Base-by-base conservation (phyloP, 2,329 filamentous ascomycete genomes). In the Colletotrichum nymphaeae region DNA sequence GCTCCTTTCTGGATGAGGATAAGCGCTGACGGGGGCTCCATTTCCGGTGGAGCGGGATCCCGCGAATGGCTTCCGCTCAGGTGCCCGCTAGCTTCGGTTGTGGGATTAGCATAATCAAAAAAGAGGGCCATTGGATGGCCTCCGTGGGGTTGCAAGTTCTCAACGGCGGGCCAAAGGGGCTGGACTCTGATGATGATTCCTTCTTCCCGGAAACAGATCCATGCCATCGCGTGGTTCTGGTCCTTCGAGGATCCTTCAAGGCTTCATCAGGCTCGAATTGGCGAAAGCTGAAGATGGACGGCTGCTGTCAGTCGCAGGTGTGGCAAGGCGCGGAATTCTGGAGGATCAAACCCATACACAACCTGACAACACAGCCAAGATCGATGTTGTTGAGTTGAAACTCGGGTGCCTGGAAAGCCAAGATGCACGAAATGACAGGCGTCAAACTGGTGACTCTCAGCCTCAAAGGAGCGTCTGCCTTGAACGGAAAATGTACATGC, bases 11-110 rank as follows among this genome's bases (percentile, higher is more conserved):
- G 8, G 16, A n/a, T 56, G 35, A 14, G 70, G 65, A n/a, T 60
- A 73, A 73, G 70, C 70, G 70, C 70, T 57, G 66, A 70, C 46
- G 5, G 42, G 19, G 53, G 46, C 22, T 63, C 56, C 60, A 57
- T 69, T 26, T 56, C 30, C 24, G 53, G 56, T 70, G 60, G 55
- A 62, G 26, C 56, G 49, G 8, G 24, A 49, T 14, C 70, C 60
- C 55, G 56, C 70, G 55, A 70, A 70, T 73, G 32, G 56, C 46
- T 56, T 69, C 58, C 66, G 52, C 26, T 37, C 22, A 19, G n/a
- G 14, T 19, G 53, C 35, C 28, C 57, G 19, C 26, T 57, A 57
- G 55, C 55, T 30, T 30, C 55, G 26, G 55, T 12, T 30, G 19
- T 19, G 26, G 55, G 28, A 57, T 57, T 28, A 32, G 12, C 55